These are phyloP conservation scores for Leccinum fibrillosum DNA, from an alignment of 768 basidiomycete genomes.

Conservation along the genomic window DNA sequence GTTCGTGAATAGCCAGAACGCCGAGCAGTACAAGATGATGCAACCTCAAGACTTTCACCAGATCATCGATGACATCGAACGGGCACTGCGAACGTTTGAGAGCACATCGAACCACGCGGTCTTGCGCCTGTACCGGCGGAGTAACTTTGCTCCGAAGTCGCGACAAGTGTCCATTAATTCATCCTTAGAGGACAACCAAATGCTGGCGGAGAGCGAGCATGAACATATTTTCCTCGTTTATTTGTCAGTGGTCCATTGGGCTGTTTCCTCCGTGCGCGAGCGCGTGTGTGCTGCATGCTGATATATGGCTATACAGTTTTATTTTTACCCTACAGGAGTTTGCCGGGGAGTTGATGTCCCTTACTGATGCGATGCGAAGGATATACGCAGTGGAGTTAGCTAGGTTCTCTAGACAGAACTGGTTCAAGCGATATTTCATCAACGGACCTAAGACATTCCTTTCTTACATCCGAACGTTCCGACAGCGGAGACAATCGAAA, in stretches of 20 bases:
- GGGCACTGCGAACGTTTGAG: constrained; percentile 70
- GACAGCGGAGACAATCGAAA: constrained; percentile 9
- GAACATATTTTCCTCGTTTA: constrained; percentile 89
- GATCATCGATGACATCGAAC: constrained; percentile 63
- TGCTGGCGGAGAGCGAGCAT: constrained; percentile 51
- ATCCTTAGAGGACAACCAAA: constrained; percentile 29
- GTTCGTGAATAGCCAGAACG: constrained; percentile 46
- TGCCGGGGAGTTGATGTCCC: constrained; percentile 72
- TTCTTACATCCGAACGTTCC: constrained; percentile 18
- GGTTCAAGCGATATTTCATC: constrained; percentile 39
- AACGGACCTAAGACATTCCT: constrained; percentile 23
- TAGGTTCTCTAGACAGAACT: constrained; percentile 31
- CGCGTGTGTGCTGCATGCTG: neutral
- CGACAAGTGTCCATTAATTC: constrained; percentile 13
- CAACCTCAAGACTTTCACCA: constrained; percentile 60
- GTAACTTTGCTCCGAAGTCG: constrained; percentile 30
- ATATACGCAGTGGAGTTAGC: constrained; percentile 69
- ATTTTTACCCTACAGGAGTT: constrained; percentile 97
- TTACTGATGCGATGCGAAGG: constrained; percentile 80
- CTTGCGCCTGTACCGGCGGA: constrained; percentile 65
- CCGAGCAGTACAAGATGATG: constrained; percentile 32
- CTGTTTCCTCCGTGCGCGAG: neutral
- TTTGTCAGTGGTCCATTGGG: constrained; percentile 58
- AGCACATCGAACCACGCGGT: constrained; percentile 83
- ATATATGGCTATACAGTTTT: constrained; percentile 54